Percentiles rank a stretch among this genome's conserved stretches.
Conservation (phyloP, 768 basidiomycete species). For the Rhodotorula kratochvilovae region DNA sequence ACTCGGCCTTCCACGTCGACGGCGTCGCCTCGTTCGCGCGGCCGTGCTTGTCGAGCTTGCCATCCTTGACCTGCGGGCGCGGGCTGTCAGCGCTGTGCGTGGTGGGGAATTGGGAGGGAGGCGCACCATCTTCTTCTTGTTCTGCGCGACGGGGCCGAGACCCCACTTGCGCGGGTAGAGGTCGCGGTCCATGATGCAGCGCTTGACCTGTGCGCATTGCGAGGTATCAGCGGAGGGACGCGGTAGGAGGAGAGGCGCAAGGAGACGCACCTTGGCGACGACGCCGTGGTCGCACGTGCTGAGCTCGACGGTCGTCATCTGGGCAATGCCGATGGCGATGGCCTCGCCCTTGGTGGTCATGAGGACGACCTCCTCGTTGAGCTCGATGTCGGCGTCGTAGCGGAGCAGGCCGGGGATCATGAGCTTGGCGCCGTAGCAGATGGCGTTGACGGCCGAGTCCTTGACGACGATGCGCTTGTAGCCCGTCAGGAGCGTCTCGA, state of each 20-base stretch:
- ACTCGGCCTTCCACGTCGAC: constrained; percentile 81
- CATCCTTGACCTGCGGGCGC: constrained; percentile 71
- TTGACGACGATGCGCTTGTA: constrained; percentile 99
- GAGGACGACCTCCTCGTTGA: constrained; percentile 91
- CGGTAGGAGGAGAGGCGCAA: no score
- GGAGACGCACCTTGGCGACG: constrained; percentile 65
- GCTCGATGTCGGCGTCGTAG: constrained; percentile 85
- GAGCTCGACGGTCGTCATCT: constrained; percentile 98
- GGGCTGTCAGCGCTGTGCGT: no score
- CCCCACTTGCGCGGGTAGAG: constrained; percentile 98
- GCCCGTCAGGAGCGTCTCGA: constrained; percentile 87
- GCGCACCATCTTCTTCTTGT: constrained; percentile 82
- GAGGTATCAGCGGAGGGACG: no score
- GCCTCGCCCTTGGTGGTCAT: constrained; percentile 91
- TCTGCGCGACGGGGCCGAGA: constrained; percentile 89
- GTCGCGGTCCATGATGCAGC: constrained; percentile 99
- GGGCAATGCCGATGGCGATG: constrained; percentile 48
- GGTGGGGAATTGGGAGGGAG: no score
- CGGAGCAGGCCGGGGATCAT: constrained; percentile 98
- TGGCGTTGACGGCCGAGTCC: constrained; percentile 97
- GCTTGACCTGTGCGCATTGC: constrained; percentile 73
- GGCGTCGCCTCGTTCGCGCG: constrained; percentile 86
- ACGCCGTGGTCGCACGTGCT: constrained; percentile 98
- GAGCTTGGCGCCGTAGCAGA: constrained; percentile 98
- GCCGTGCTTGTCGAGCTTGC: constrained; percentile 91